Evolutionary conservation across 805 yeast species (phyloP).

Genomic region (Saccharomycopsis vini): DNA sequence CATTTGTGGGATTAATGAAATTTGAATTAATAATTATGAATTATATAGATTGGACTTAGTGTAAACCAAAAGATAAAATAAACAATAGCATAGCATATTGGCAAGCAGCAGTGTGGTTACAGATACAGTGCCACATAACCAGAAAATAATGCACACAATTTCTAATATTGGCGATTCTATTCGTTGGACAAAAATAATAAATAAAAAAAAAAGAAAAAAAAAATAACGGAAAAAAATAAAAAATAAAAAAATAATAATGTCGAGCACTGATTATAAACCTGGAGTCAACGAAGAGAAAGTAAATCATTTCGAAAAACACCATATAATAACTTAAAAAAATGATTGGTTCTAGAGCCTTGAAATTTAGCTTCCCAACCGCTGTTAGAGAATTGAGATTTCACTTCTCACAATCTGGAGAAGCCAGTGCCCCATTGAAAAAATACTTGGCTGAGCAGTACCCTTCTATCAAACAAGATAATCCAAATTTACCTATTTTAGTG

Average conservation of each 20-base stretch:
- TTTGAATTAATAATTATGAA: no score
- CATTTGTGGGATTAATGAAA: no score
- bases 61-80: no score
- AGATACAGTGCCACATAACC: not conserved
- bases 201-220: no score
- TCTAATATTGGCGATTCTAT: constrained; percentile 6
- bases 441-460: constrained; percentile 59
- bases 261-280: no score
- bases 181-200: constrained; percentile 4
- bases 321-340: constrained; percentile 27
- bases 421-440: constrained; percentile 54
- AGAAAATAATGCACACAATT: no score
- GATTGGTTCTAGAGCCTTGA: constrained; percentile 24
- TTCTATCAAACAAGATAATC: constrained; percentile 51
- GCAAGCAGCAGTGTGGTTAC: no score
- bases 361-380: constrained; percentile 35
- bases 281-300: not conserved
- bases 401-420: constrained; percentile 69
- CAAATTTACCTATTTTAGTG: constrained; percentile 62
- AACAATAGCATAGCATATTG: no score
- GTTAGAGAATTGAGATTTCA: constrained; percentile 77
- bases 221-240: no score
- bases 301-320: not conserved
- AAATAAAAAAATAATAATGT: no score
- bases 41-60: no score